These are phyloP conservation scores for Volvox reticuliferus DNA, from an alignment of 139 green algal genomes.

Conservation along the genomic window DNA sequence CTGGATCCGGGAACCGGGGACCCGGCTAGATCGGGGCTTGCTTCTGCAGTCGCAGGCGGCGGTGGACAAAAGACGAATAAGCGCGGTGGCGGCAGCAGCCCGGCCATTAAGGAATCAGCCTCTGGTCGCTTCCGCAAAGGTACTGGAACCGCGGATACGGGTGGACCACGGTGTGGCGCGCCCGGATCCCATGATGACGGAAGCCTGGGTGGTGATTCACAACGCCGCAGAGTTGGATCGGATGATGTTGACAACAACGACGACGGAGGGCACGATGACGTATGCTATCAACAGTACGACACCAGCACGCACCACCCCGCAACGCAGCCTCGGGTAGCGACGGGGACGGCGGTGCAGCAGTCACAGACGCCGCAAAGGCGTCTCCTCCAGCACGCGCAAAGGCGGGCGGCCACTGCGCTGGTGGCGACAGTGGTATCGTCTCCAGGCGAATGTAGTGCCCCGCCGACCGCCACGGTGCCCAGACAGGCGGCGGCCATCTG, in stretches of 20 bases:
- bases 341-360: background rate
- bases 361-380: background rate
- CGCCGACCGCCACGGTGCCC: background rate
- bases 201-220: too few species aligned
- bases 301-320: background rate
- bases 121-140: too few species aligned
- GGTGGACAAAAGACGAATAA: too few species aligned
- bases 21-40: too few species aligned
- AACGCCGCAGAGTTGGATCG: too few species aligned
- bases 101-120: too few species aligned
- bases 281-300: constrained; percentile 18
- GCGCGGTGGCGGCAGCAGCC: too few species aligned
- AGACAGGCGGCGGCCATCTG: background rate
- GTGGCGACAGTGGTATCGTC: background rate
- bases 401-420: too few species aligned
- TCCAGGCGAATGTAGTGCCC: background rate
- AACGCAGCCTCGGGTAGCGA: background rate
- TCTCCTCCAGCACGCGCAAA: background rate
- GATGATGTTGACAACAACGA: background rate
- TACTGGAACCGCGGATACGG: too few species aligned
- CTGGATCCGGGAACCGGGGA: background rate
- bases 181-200: too few species aligned
- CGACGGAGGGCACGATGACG: constrained; percentile 2
- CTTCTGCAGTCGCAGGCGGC: too few species aligned
- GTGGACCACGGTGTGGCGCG: too few species aligned